Evolutionary conservation across 1,284 basidiomycete species (phyloP), one percentile per base, ranked within the genome.

Genomic region (Apiotrichum gracile): DNA sequence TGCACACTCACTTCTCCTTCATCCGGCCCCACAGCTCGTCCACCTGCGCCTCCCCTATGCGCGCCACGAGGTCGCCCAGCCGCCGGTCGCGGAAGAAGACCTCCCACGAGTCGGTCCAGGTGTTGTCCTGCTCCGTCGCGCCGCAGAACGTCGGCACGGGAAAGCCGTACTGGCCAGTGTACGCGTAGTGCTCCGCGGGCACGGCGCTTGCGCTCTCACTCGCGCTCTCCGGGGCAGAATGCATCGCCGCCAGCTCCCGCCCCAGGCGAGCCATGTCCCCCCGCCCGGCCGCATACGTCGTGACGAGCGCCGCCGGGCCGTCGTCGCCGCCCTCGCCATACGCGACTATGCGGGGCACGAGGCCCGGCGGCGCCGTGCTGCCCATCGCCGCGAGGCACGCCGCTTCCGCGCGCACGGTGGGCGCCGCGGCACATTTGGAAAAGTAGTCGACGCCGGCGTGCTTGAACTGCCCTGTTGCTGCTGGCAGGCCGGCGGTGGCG

Each of bases 111-210:
- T 80, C 77, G 52, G 85, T 82, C 88, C 87, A 91, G 0, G 80
- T 83, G 46, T 91, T 91, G 52, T 82, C 79, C 64, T 88, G 80
- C 54, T 83, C 80, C 5, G 88, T 91, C 8, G 78, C 80, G 3
- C 89, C 89, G 62, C 89, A 92, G 70, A 84, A 87, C 9, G 89
- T 91, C 0, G 86, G 84, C 8, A 87, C 80, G 2, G 75, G 70
- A 63, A 91, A 91, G 2, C 89, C 89, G 69, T 83, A 91, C 3
- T 82, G 78, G 35, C 55, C 53, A 7, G 34, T 77, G 67, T 57
- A 61, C 5, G 29, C n/a, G n/a, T n/a, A n/a, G n/a, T n/a, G n/a
- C n/a, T n/a, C n/a, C n/a, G n/a, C n/a, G n/a, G n/a, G n/a, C n/a
- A n/a, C n/a, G n/a, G n/a, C n/a, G n/a, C n/a, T n/a, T n/a, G n/a